These are phyloP conservation scores for Anisodus acutangulus DNA, from an alignment of 257 asterid species.

Conservation along the genomic window DNA sequence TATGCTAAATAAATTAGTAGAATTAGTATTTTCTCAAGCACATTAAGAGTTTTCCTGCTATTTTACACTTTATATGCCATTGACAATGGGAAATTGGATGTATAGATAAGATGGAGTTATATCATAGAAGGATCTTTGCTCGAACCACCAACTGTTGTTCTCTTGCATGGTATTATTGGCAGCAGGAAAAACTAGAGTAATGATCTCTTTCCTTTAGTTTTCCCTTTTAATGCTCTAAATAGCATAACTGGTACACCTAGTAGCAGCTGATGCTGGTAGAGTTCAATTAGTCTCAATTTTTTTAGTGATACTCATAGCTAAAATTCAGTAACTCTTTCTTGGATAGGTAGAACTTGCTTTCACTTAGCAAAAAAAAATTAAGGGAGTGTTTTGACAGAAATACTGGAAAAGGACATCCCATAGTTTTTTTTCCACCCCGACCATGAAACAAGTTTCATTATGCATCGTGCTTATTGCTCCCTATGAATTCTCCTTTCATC, in stretches of 20 bases:
- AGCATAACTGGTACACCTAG: no score
- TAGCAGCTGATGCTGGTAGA: no score
- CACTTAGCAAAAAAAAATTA: no score
- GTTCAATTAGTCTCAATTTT: background rate
- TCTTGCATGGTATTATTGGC: conserved; percentile 96
- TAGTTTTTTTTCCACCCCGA: background rate
- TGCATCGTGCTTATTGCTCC: conserved; percentile 9
- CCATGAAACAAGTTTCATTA: conserved; percentile 11
- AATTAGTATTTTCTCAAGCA: background rate
- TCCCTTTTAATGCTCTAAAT: background rate
- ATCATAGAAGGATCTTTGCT: conserved; percentile 72
- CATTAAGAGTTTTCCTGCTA: conserved; percentile 17
- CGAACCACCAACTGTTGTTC: conserved; percentile 95
- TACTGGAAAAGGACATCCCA: background rate
- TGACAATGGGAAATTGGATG: conserved; percentile 36
- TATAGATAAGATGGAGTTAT: conserved; percentile 93
- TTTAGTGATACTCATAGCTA: background rate
- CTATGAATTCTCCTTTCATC: background rate
- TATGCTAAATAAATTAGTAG: background rate
- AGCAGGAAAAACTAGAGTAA: conserved; percentile 91
- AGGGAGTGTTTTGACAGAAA: background rate
- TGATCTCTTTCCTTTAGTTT: background rate
- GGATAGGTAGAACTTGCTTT: no score
- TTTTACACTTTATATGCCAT: conserved; percentile 13
- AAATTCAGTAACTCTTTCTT: background rate